Conservation (phyloP, 768 basidiomycete species). For the Suillus luteus region DNA sequence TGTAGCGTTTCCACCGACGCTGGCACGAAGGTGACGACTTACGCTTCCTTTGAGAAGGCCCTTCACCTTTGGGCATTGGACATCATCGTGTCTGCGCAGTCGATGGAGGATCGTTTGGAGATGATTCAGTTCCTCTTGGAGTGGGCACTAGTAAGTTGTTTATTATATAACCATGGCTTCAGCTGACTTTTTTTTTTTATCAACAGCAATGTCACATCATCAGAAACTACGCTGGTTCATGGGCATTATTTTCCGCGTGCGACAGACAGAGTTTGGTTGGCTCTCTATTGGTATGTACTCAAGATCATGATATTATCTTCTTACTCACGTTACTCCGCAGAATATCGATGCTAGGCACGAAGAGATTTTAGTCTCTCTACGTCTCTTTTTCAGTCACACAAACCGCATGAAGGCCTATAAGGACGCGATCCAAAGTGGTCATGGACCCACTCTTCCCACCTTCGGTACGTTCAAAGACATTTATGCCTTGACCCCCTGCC, state of each 20-base stretch:
- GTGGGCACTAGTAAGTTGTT: conserved; percentile 40
- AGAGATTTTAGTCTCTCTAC: not conserved
- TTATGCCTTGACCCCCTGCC: conserved; percentile 9
- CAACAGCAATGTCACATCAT: conserved; percentile 45
- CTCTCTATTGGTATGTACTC: not conserved
- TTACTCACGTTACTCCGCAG: not conserved
- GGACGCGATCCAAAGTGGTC: conserved; percentile 30
- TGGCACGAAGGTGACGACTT: conserved; percentile 29
- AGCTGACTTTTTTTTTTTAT: conserved; percentile 10
- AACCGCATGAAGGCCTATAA: conserved; percentile 34
- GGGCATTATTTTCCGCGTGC: conserved; percentile 44
- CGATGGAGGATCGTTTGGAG: conserved; percentile 23
- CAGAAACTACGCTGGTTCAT: conserved; percentile 48
- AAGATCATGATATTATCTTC: too few relatives aligned
- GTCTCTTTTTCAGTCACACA: conserved; percentile 11
- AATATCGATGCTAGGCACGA: not conserved
- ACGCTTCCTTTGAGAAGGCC: conserved; percentile 39
- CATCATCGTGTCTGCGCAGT: conserved; percentile 27
- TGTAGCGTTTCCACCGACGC: conserved; percentile 20
- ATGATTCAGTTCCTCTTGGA: conserved; percentile 48
- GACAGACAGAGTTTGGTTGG: conserved; percentile 41
- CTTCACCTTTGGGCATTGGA: conserved; percentile 48
- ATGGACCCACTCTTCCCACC: conserved; percentile 31
- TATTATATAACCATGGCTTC: not conserved
- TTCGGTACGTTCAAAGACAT: not conserved